Evolutionary conservation across 805 yeast genomes (phyloP).

Genomic region (Candida corydali): DNA sequence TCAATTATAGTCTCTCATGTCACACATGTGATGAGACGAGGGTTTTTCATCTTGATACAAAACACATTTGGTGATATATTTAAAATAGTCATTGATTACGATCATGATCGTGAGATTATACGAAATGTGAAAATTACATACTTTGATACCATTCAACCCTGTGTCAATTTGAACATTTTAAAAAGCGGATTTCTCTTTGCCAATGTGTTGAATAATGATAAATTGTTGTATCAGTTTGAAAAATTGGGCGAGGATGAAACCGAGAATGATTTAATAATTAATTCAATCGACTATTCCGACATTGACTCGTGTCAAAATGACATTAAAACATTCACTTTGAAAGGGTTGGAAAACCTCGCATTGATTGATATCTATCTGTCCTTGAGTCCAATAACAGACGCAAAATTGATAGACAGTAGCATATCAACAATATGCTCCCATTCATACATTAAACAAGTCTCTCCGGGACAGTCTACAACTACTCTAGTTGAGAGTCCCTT

Average conservation of each 20-base stretch:
- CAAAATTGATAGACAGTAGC: conserved; percentile 8
- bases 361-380: conserved; percentile 48
- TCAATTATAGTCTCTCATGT: conserved; percentile 49
- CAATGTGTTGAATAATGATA: conserved; percentile 59
- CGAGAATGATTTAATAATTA: conserved; percentile 11
- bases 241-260: conserved; percentile 61
- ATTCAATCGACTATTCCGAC: conserved; percentile 9
- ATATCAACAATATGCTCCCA: conserved; percentile 32
- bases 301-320: conserved; percentile 1
- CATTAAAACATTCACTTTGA: conserved; percentile 13
- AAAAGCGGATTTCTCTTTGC: conserved; percentile 75
- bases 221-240: conserved; percentile 73
- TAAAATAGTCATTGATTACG: conserved; percentile 51
- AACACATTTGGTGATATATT: conserved; percentile 69
- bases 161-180: conserved; percentile 54
- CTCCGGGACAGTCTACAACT: conserved; percentile 56
- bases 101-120: conserved; percentile 40
- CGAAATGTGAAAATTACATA: conserved; percentile 50
- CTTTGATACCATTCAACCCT: conserved; percentile 71
- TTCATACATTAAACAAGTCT: conserved; percentile 45
- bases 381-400: conserved; percentile 49
- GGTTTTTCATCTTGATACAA: conserved; percentile 70
- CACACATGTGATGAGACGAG: conserved; percentile 56
- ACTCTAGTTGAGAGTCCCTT: conserved; percentile 72
- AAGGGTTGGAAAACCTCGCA: conserved; percentile 51